phyloP scores from a whole-genome alignment of 345 rosid genomes.

The Erodium maritimum region DNA sequence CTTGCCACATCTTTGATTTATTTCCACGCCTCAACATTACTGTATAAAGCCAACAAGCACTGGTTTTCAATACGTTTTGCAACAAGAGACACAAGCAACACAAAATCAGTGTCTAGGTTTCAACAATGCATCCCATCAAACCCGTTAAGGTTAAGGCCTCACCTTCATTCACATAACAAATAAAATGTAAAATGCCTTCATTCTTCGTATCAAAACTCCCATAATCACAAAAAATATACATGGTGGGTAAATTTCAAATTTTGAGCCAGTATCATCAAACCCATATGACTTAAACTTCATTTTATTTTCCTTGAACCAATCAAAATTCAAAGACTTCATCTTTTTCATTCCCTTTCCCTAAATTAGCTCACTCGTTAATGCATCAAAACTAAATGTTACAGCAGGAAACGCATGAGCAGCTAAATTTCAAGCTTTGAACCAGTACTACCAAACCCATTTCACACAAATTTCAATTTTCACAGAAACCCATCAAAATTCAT shows the following conservation, averaged over 20 bases:
- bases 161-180: not conserved
- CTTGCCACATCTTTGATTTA: constrained; percentile 29
- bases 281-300: not conserved
- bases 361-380: too few species aligned
- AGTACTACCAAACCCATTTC: too few species aligned
- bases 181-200: not conserved
- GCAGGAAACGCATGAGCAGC: too few species aligned
- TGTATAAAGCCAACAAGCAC: constrained; percentile 8
- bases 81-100: not conserved
- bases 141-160: not conserved
- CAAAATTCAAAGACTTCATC: not conserved
- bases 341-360: too few species aligned
- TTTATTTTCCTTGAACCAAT: not conserved
- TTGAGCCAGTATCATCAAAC: not conserved
- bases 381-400: too few species aligned
- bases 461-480: too few species aligned
- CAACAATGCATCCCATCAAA: too few species aligned
- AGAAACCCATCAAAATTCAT: too few species aligned
- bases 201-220: not conserved
- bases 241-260: not conserved
- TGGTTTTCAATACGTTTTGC: not conserved
- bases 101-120: not conserved
- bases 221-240: not conserved
- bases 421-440: too few species aligned
- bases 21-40: constrained; percentile 54